Conservation (phyloP, 192 early-diverging fungal species). For the Allomyces arbusculus region DNA sequence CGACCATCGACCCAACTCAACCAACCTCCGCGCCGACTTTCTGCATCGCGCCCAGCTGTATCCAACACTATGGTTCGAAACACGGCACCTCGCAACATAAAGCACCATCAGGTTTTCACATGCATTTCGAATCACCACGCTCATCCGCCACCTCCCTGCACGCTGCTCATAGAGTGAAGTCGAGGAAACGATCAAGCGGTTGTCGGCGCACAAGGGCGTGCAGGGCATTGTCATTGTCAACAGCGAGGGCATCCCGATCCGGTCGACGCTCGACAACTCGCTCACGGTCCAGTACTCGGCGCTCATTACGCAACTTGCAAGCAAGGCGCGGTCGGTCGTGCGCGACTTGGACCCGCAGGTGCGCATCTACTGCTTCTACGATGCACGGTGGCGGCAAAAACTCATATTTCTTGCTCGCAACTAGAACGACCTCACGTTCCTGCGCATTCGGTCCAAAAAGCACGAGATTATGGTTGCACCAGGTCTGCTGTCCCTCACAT, state of each 20-base stretch:
- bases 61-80: too few species aligned
- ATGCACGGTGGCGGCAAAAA: too few species aligned
- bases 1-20: too few species aligned
- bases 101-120: too few species aligned
- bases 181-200: slow-evolving; percentile 81
- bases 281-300: slow-evolving; percentile 63
- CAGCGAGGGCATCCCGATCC: slow-evolving; percentile 72
- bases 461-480: slow-evolving; percentile 94
- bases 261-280: slow-evolving; percentile 63
- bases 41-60: too few species aligned
- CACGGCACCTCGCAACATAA: too few species aligned
- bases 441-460: slow-evolving; percentile 80
- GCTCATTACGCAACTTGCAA: slow-evolving; percentile 61
- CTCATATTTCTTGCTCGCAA: not conserved
- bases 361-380: not conserved
- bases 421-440: slow-evolving; percentile 82
- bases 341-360: slow-evolving; percentile 68
- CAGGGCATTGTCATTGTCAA: slow-evolving; percentile 81
- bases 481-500: slow-evolving; percentile 20
- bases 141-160: too few species aligned
- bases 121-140: too few species aligned
- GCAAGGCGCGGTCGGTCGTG: slow-evolving; percentile 52
- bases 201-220: slow-evolving; percentile 74
- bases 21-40: too few species aligned
- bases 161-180: slow-evolving; percentile 45